These are phyloP conservation scores for Achaetomiella virescens DNA, from an alignment of 495 filamentous ascomycete species.

Conservation along the genomic window DNA sequence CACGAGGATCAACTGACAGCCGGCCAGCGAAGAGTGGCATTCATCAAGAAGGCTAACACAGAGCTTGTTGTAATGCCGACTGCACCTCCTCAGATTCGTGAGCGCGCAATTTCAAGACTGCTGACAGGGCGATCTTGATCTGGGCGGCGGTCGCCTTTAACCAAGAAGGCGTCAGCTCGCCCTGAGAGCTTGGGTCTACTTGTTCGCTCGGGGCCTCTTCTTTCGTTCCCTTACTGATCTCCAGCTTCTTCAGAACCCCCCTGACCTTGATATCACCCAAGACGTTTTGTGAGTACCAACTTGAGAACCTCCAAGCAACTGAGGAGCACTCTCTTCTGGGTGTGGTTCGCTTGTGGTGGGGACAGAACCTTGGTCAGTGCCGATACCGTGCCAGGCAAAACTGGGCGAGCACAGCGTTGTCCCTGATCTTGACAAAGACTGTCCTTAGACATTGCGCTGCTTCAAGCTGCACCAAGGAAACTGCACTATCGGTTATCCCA, in stretches of 20 bases:
- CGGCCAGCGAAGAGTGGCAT: constrained; percentile 65
- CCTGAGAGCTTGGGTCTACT: neutral
- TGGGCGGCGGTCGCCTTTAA: constrained; percentile 73
- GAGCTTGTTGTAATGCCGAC: constrained; percentile 55
- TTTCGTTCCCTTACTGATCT: neutral
- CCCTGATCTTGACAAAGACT: constrained; percentile 56
- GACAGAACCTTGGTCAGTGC: constrained; percentile 68
- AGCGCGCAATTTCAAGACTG: constrained; percentile 68
- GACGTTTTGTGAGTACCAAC: constrained; percentile 53
- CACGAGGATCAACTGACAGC: constrained; percentile 63
- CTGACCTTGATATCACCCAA: constrained; percentile 57
- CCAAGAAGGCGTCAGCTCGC: constrained; percentile 57
- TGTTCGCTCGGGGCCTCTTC: constrained; percentile 3
- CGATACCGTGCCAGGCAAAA: constrained; percentile 88
- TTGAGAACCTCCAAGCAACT: constrained; percentile 54
- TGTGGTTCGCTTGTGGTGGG: constrained; percentile 56
- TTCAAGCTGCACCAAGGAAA: constrained; percentile 57
- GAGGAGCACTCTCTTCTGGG: constrained; percentile 58
- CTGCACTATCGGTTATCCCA: constrained; percentile 53
- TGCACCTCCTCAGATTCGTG: constrained; percentile 69
- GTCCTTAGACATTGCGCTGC: constrained; percentile 59
- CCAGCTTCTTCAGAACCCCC: constrained; percentile 30
- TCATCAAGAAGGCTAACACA: constrained; percentile 70
- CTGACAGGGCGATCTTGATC: constrained; percentile 77
- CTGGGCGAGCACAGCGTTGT: constrained; percentile 65